Evolutionary conservation across 2,329 filamentous ascomycete species (phyloP), one percentile per base, ranked within the genome.

Genomic region (Penicillium sumatraense): DNA sequence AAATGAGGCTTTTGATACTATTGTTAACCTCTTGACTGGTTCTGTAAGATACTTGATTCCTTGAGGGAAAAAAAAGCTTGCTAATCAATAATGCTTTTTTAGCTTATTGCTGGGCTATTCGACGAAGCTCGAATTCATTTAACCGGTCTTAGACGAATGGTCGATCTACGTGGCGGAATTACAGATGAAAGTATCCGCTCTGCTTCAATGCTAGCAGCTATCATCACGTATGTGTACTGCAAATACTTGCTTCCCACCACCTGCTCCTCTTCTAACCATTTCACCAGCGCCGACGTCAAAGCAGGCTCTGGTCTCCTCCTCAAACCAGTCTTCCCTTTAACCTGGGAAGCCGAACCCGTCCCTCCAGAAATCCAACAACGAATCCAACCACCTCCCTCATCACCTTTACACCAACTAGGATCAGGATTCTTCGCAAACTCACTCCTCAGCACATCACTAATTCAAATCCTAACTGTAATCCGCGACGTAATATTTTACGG

Each of bases 121-220:
- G 66, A 68, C 35, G 74, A 76, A 61, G 71, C 71, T 14, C 66
- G 65, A 35, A 69, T 77, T 20, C 75, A 78, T 57, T 61, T 77
- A 8, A 62, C 64, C 27, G 74, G 74, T 3, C 63, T 78, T 10
- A 69, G 68, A 51, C 65, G 63, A 10, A 73, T 76, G 69, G 71
- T 76, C 11, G 69, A 72, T 4, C 56, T 72, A n/a, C 68, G 73
- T 5, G 72, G 73, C 26, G 71, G 71, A 2, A 68, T 73, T 41
- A 55, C 55, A 24, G 50, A 62, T 35, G 55, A 66, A 16, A 64
- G 62, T 46, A 65, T 71, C 21, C 62, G 61, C 36, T 58, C 57
- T 18, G 61, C 64, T 13, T 64, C 64, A 3, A 60, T 68, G 36
- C 49, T 68, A 29, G 58, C 61, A 40, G 70, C 67, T 16, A 64